phyloP scores from a whole-genome alignment of 179 eudicot species.

The Sideroxylon spinosum region DNA sequence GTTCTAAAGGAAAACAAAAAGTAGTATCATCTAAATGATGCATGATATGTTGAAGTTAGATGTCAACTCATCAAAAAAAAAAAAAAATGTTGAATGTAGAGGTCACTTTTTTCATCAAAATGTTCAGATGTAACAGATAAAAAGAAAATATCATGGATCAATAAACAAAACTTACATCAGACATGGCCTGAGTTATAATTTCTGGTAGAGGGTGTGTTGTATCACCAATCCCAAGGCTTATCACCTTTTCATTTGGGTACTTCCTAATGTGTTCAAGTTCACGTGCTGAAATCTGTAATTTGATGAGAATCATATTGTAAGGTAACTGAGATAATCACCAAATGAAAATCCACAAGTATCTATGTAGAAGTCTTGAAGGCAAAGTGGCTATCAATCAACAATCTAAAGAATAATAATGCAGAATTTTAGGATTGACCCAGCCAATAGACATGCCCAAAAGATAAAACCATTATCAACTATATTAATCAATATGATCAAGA shows the following conservation, averaged over 20 bases:
- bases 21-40: background rate
- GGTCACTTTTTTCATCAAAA: background rate
- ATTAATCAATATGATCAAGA: too few relatives aligned
- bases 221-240: conserved; percentile 50
- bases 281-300: conserved; percentile 32
- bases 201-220: conserved; percentile 51
- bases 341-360: background rate
- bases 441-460: background rate
- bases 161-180: conserved; percentile 27
- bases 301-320: background rate
- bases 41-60: too few relatives aligned
- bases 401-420: background rate
- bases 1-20: background rate
- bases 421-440: too few relatives aligned
- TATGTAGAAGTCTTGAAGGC: background rate
- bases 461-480: too few relatives aligned
- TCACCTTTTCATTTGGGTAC: conserved; percentile 43
- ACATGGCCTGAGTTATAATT: conserved; percentile 41
- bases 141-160: background rate
- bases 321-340: background rate
- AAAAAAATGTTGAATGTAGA: background rate
- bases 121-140: background rate
- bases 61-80: too few relatives aligned
- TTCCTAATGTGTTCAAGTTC: conserved; percentile 44
- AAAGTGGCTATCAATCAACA: background rate